These are phyloP conservation scores for Barnettozyma sucrosica DNA, from an alignment of 805 yeast species.

Conservation along the genomic window DNA sequence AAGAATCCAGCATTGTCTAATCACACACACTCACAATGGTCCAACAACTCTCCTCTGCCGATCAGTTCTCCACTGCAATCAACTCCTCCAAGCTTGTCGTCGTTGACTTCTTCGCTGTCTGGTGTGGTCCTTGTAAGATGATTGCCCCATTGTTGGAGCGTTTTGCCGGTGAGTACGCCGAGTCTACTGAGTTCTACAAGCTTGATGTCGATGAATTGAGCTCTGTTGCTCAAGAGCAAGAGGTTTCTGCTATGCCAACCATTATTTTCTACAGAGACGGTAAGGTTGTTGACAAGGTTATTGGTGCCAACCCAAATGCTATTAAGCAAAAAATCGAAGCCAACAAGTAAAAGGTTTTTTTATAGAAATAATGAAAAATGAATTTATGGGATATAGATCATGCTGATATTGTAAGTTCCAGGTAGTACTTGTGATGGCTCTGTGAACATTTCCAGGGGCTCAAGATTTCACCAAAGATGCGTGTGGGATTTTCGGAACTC, in stretches of 20 bases:
- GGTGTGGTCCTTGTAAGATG: constrained; percentile 99
- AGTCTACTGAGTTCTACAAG: constrained; percentile 68
- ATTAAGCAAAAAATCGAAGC: constrained; percentile 62
- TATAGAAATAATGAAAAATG: background rate
- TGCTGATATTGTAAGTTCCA: background rate
- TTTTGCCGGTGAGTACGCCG: constrained; percentile 56
- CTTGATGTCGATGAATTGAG: constrained; percentile 86
- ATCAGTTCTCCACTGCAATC: constrained; percentile 66
- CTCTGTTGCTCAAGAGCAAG: constrained; percentile 63
- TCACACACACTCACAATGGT: constrained; percentile 34
- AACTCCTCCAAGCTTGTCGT: constrained; percentile 68
- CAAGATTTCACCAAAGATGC: no score
- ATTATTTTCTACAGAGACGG: constrained; percentile 79
- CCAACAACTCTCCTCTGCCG: constrained; percentile 38
- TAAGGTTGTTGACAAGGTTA: constrained; percentile 66
- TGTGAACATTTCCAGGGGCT: no score
- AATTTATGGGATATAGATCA: background rate
- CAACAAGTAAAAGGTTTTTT: constrained; percentile 33
- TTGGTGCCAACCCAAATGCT: constrained; percentile 87
- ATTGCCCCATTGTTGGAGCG: constrained; percentile 90
- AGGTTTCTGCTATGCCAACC: constrained; percentile 60
- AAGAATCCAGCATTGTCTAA: background rate
- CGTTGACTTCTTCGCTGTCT: constrained; percentile 92
- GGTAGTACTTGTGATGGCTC: no score
- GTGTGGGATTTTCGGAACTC: no score